Evolutionary conservation across 495 filamentous ascomycete genomes (phyloP), one percentile per base, ranked within the genome.

Genomic region (Astrothelium subdiscretum): DNA sequence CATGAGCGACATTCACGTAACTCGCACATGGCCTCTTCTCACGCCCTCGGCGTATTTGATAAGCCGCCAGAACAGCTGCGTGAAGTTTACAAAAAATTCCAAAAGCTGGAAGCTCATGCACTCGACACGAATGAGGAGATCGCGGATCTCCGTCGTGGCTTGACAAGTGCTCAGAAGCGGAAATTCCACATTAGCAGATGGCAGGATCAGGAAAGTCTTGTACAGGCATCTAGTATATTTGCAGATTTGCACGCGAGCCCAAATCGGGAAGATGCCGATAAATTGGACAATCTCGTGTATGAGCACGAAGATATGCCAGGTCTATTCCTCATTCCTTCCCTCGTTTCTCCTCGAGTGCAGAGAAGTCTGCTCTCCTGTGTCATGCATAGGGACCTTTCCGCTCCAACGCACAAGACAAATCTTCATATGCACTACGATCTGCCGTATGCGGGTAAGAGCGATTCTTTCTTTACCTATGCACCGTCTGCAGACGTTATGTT

Each of bases 371-470:
- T 96, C 4, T 80, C 75, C 13, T 80, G 81, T 27, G 74, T 96
- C 66, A 76, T 96, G 32, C 90, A 95, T 71, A 83, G 87, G 40
- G 88, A 95, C 72, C 81, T 97, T 15, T 86, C 86, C 60, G 80
- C 87, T 66, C 82, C 85, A 6, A 62, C 71, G 13, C 88, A 97
- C 71, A 80, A 86, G 67, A 96, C 92, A 62, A 97, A 97, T 75
- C 72, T 96, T 15, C 89, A 96, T 72, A 75, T 88, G 1, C 90
- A 95, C 74, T 88, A 91, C 72, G 70, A 87, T 48, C 75, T 97
- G 11, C 82, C 85, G 1, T 95, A 95, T 68, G 82, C 85, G 2
- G 42, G 66, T 24, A 38, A 52, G 26, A 15, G 26, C 2, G 12
- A 60, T 2, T 74, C 84, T 0, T 84, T 85, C 75, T 83, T 85